phyloP scores from a whole-genome alignment of 1,284 basidiomycete species.

The Cystobasidium pallidum region DNA sequence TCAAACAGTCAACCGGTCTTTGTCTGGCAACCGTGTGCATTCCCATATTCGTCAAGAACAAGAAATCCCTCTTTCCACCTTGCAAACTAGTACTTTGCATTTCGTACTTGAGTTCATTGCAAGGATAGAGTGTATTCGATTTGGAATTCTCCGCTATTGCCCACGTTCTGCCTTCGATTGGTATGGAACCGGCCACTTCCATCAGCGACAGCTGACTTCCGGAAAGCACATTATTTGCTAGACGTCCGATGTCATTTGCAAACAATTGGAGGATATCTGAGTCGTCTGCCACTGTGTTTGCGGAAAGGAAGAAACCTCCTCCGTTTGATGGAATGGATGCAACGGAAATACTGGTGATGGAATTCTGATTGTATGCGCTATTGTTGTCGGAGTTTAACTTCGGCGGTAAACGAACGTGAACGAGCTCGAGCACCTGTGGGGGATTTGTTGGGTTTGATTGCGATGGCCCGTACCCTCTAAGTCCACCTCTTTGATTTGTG shows the following conservation, averaged over 20 bases:
- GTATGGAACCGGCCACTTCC: slow-evolving; percentile 73
- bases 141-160: slow-evolving; percentile 65
- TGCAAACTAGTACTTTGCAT: slow-evolving; percentile 54
- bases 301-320: slow-evolving; percentile 62
- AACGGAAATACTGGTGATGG: slow-evolving; percentile 37
- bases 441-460: slow-evolving; percentile 45
- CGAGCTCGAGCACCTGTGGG: slow-evolving; percentile 63
- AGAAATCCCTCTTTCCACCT: slow-evolving; percentile 72
- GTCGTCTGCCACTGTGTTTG: slow-evolving; percentile 68
- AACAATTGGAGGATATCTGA: slow-evolving; percentile 74
- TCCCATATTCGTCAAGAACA: slow-evolving; percentile 83
- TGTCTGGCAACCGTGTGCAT: slow-evolving; percentile 80
- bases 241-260: slow-evolving; percentile 67
- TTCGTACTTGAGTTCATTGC: slow-evolving; percentile 67
- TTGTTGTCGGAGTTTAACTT: slow-evolving; percentile 55
- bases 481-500: slow-evolving; percentile 58
- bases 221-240: slow-evolving; percentile 61
- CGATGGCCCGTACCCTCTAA: slow-evolving; percentile 50
- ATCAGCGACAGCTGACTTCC: slow-evolving; percentile 39
- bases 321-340: slow-evolving; percentile 13
- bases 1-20: slow-evolving; percentile 78
- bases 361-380: slow-evolving; percentile 54
- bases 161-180: slow-evolving; percentile 80
- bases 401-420: slow-evolving; percentile 79
- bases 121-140: slow-evolving; percentile 59